Conservation (phyloP, 176 grass and related monocot genomes). For the Dactylis glomerata region DNA sequence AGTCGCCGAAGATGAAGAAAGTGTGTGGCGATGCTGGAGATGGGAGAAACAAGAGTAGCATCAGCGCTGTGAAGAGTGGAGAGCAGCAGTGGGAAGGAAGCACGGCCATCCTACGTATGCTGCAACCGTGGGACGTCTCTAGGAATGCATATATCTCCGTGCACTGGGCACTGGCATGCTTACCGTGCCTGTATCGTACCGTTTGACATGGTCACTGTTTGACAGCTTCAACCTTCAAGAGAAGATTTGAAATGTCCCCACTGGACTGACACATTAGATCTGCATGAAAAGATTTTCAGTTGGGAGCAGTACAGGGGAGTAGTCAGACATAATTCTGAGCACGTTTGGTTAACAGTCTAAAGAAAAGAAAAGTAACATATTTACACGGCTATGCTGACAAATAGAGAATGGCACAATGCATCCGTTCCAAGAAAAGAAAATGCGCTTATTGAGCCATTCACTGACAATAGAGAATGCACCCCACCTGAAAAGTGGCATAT, state of each 20-base stretch:
- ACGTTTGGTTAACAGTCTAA: background rate
- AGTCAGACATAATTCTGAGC: background rate
- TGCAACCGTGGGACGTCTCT: background rate
- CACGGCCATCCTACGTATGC: conserved; percentile 35
- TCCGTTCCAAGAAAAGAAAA: background rate
- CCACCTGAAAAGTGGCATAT: background rate
- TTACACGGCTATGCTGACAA: background rate
- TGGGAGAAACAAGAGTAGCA: conserved; percentile 41
- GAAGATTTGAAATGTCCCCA: background rate
- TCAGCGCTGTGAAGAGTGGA: conserved; percentile 5
- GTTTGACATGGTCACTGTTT: conserved; percentile 31
- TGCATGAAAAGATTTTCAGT: background rate
- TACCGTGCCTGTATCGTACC: background rate
- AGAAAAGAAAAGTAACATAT: background rate
- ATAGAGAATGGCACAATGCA: background rate
- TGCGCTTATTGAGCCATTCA: background rate
- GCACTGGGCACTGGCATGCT: conserved; percentile 16
- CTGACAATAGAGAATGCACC: background rate
- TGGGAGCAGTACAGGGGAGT: background rate
- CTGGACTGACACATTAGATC: background rate
- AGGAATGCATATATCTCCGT: conserved; percentile 32
- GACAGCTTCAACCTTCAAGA: conserved; percentile 37
- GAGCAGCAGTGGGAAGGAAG: conserved; percentile 4
- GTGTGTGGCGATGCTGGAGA: conserved; percentile 35
- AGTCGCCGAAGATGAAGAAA: conserved; percentile 92